phyloP scores from a whole-genome alignment of 2,329 filamentous ascomycete genomes.

The Basipetospora sp. region DNA sequence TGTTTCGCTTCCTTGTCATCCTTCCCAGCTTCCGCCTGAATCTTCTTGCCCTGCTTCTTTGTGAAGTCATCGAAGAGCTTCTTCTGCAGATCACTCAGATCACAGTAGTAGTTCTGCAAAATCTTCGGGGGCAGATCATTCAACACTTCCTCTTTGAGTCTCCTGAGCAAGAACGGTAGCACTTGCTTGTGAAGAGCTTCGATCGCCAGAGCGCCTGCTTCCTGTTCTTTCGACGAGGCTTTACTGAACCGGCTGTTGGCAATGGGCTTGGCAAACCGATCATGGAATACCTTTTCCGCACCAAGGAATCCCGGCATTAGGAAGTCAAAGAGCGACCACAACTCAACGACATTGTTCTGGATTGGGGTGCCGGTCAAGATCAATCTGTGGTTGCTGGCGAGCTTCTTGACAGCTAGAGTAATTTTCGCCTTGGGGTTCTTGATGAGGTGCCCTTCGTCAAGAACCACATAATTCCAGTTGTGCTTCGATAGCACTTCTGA shows the following conservation, averaged over 20 bases:
- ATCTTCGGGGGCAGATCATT: constrained; percentile 97
- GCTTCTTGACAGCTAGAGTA: constrained; percentile 76
- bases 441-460: constrained; percentile 95
- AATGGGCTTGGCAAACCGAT: constrained; percentile 88
- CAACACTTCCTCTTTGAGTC: constrained; percentile 92
- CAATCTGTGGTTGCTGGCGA: constrained; percentile 82
- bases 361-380: constrained; percentile 96
- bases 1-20: constrained; percentile 89
- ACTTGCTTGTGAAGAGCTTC: constrained; percentile 99
- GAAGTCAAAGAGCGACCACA: constrained; percentile 98
- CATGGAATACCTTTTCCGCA: constrained; percentile 85
- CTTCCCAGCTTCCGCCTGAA: constrained; percentile 68
- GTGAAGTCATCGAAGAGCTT: constrained; percentile 94
- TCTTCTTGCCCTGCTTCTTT: constrained; percentile 78
- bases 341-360: constrained; percentile 90
- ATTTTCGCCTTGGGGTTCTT: constrained; percentile 98
- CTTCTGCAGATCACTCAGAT: constrained; percentile 85
- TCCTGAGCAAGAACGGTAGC: constrained; percentile 83
- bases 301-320: constrained; percentile 97
- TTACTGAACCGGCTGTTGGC: constrained; percentile 90
- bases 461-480: constrained; percentile 92
- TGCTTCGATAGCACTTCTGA: constrained; percentile 68
- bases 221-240: constrained; percentile 94
- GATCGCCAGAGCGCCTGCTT: constrained; percentile 87
- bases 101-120: constrained; percentile 97